Percentiles rank a stretch among this genome's conserved stretches.
Evolutionary conservation across 176 grass and related monocot species (phyloP).

Genomic region (Aegilops sharonensis): DNA sequence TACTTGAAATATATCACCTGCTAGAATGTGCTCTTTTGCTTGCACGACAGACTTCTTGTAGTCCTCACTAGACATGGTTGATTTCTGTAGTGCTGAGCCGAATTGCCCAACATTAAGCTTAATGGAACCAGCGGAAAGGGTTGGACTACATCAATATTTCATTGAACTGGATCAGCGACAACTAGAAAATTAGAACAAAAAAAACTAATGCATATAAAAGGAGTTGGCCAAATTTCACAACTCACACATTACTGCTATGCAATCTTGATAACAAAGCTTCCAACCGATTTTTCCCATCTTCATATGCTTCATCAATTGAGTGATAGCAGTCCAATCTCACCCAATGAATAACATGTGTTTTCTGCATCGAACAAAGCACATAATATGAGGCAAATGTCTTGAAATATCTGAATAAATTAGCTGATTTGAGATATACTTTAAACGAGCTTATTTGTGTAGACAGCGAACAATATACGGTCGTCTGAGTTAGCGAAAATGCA

Average conservation of each 20-base stretch:
- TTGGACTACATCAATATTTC: conserved; percentile 55
- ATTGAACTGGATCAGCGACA: not conserved
- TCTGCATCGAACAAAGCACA: conserved; percentile 44
- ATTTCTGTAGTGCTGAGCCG: conserved; percentile 60
- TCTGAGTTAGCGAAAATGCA: not conserved
- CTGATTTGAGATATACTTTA: not conserved
- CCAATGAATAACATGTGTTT: conserved; percentile 92
- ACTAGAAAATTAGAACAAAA: not conserved
- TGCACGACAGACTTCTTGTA: conserved; percentile 66
- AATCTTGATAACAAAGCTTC: conserved; percentile 72
- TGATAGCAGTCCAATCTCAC: conserved; percentile 57
- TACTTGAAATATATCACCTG: conserved; percentile 94
- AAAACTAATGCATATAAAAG: not conserved
- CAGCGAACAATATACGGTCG: not conserved
- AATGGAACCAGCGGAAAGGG: conserved; percentile 62
- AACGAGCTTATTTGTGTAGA: not conserved
- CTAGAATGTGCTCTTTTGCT: conserved; percentile 78
- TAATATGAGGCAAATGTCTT: not conserved
- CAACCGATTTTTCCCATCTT: conserved; percentile 60
- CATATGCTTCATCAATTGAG: conserved; percentile 73
- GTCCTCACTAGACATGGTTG: conserved; percentile 71
- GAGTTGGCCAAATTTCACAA: not conserved
- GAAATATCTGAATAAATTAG: not conserved
- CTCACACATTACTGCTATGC: conserved; percentile 78
- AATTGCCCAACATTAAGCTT: conserved; percentile 60